Conservation (phyloP, 441 rosid genomes). For the Jatropha multifida region DNA sequence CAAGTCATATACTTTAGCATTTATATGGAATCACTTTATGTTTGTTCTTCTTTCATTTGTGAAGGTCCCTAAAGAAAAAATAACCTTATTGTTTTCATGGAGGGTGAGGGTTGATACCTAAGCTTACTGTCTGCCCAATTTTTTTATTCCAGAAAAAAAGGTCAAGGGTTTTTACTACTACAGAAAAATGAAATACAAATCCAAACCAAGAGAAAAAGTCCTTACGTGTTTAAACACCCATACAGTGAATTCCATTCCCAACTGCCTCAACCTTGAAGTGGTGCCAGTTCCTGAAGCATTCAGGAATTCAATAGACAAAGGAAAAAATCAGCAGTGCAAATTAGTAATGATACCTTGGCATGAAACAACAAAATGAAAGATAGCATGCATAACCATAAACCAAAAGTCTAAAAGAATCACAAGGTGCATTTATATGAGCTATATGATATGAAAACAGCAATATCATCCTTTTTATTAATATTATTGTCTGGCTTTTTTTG, state of each 20-base stretch:
- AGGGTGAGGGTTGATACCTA: not conserved
- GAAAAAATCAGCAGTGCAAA: conserved; percentile 16
- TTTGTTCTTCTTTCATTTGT: conserved; percentile 2
- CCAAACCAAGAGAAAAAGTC: conserved; percentile 24
- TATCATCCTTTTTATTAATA: not conserved
- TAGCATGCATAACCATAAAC: not conserved
- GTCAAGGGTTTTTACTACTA: not conserved
- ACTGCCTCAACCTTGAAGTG: conserved; percentile 88
- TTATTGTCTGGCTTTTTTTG: not conserved
- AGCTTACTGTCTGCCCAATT: not conserved
- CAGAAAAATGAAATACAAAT: conserved; percentile 22
- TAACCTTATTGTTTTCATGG: not conserved
- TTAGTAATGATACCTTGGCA: not conserved
- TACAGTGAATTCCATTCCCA: conserved; percentile 99
- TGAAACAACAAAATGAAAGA: not conserved
- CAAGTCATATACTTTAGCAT: not conserved
- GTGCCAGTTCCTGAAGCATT: conserved; percentile 68
- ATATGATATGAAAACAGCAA: not conserved
- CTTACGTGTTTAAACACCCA: conserved; percentile 99
- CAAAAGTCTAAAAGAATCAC: not conserved
- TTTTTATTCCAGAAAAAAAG: not conserved
- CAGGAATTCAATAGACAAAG: conserved; percentile 21
- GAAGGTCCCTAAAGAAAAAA: not conserved
- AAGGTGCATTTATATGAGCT: not conserved
- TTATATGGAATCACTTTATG: not conserved